Evolutionary conservation across 306 rosid genomes (phyloP).

Genomic region (Potentilla sterilis): DNA sequence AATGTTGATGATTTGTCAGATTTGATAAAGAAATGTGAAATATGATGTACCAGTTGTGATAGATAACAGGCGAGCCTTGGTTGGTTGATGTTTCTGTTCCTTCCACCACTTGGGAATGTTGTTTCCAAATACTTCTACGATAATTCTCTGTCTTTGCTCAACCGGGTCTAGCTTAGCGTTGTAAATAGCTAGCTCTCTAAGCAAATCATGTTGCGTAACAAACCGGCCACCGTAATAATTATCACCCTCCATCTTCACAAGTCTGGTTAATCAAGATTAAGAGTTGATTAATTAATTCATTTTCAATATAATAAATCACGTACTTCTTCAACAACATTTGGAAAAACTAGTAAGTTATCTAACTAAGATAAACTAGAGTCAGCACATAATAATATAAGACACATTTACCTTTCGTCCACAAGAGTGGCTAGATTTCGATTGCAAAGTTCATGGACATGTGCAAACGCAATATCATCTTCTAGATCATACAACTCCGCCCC

Average conservation of each 20-base stretch:
- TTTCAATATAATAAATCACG: no score
- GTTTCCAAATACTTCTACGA: not conserved
- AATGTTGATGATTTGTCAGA: no score
- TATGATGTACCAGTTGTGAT: not conserved
- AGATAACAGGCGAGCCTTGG: not conserved
- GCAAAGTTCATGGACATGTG: constrained; percentile 29
- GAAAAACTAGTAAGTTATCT: no score
- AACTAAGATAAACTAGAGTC: no score
- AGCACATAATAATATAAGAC: no score
- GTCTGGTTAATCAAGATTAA: constrained; percentile 18
- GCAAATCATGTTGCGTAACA: constrained; percentile 45
- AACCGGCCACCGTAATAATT: constrained; percentile 42
- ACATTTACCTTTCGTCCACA: not conserved
- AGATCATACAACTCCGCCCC: constrained; percentile 42
- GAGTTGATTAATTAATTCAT: no score
- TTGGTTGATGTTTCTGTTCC: not conserved
- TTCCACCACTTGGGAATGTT: not conserved
- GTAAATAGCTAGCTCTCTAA: constrained; percentile 1
- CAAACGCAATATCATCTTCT: constrained; percentile 35
- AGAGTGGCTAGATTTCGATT: constrained; percentile 33
- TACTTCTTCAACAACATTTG: no score
- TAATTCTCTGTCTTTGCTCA: not conserved
- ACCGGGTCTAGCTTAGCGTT: not conserved
- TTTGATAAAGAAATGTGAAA: no score
- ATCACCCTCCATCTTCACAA: constrained; percentile 22